A percentile compares a stretch with the other conserved stretches of the same genome.
phyloP scores from a whole-genome alignment of 139 green algal species.

The Haematococcus lacustris region DNA sequence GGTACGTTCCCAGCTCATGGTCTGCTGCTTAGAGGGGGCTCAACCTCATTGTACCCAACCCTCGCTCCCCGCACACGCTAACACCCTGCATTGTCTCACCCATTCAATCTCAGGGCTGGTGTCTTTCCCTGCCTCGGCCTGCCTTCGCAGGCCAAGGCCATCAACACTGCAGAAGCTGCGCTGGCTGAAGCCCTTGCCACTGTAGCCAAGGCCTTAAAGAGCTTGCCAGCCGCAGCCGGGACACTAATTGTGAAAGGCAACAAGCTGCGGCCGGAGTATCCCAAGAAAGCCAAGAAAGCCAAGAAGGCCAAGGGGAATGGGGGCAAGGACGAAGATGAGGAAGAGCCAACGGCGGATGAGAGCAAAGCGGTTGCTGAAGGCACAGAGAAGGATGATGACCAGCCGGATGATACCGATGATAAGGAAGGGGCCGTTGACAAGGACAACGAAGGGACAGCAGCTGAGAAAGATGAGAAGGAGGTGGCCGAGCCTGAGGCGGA shows the following conservation, averaged over 20 bases:
- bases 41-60: too few species aligned
- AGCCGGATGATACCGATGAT: not conserved
- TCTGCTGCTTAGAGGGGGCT: too few species aligned
- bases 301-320: slow-evolving; percentile 1
- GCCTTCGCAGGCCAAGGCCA: slow-evolving; percentile 11
- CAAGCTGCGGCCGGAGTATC: not conserved
- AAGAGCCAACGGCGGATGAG: not conserved
- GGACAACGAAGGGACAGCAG: not conserved
- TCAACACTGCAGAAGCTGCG: not conserved
- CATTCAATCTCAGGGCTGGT: too few species aligned
- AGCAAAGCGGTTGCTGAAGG: not conserved
- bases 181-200: not conserved
- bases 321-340: slow-evolving; percentile 1
- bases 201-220: slow-evolving; percentile 4
- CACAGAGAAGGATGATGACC: not conserved
- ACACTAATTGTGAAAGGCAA: not conserved
- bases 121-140: too few species aligned
- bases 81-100: too few species aligned
- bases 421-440: not conserved
- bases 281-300: not conserved
- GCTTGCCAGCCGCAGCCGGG: not conserved
- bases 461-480: not conserved
- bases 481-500: not conserved
- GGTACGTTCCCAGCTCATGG: too few species aligned
- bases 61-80: too few species aligned